phyloP scores from a whole-genome alignment of 192 early-diverging fungal genomes.

The Kappamyces sp. region DNA sequence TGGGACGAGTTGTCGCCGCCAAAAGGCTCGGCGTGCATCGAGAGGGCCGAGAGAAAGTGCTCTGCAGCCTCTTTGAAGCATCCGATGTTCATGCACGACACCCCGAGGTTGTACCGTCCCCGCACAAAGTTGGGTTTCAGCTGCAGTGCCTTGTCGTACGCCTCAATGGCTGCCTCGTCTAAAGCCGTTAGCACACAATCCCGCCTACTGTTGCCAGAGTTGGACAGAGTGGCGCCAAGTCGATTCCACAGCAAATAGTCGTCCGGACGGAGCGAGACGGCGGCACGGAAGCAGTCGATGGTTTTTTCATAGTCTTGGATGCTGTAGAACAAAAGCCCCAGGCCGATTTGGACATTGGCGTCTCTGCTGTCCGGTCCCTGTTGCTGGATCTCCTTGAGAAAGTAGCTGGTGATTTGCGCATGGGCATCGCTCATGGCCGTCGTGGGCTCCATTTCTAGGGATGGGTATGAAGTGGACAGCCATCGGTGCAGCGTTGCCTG shows the following conservation, averaged over 20 bases:
- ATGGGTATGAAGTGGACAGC: constrained; percentile 74
- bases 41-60: constrained; percentile 77
- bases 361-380: constrained; percentile 42
- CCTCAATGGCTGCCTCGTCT: constrained; percentile 67
- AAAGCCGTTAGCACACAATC: not conserved
- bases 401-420: constrained; percentile 62
- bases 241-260: constrained; percentile 93
- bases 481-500: constrained; percentile 82
- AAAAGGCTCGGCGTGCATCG: constrained; percentile 50
- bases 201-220: constrained; percentile 56
- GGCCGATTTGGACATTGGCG: constrained; percentile 81
- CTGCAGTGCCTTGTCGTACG: constrained; percentile 85
- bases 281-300: constrained; percentile 87
- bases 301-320: constrained; percentile 92
- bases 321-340: constrained; percentile 89
- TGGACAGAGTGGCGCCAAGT: constrained; percentile 87
- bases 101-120: constrained; percentile 88
- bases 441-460: constrained; percentile 30
- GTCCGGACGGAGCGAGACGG: constrained; percentile 72
- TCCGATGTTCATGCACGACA: constrained; percentile 81
- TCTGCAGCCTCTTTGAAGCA: constrained; percentile 85
- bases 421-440: constrained; percentile 48
- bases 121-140: constrained; percentile 89
- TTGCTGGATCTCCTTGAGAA: constrained; percentile 52
- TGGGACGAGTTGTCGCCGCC: not conserved